phyloP scores from a whole-genome alignment of 208 protist genomes.

The Acanthamoeba castellanii region DNA sequence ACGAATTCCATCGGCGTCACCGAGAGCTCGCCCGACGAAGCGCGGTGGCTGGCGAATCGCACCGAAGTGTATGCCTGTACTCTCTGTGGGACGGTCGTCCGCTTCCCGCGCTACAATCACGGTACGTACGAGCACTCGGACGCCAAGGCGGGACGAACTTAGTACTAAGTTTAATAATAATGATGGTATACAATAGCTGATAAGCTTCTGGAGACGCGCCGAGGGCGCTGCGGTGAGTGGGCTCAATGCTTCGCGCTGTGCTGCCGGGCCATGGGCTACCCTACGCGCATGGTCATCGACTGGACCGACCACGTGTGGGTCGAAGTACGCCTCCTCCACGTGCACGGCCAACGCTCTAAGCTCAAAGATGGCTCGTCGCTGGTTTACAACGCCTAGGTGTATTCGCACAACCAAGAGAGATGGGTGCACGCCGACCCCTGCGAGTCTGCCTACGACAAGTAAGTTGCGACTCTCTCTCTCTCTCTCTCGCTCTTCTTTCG shows the following conservation, averaged over 20 bases:
- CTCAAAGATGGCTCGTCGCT: no score
- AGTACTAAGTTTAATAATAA: no score
- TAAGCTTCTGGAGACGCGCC: slow-evolving; percentile 85
- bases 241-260: slow-evolving; percentile 80
- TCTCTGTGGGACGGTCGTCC: neutral
- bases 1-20: slow-evolving; percentile 13
- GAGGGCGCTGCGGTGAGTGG: slow-evolving; percentile 89
- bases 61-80: slow-evolving; percentile 84
- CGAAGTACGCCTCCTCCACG: slow-evolving; percentile 78
- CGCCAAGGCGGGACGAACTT: neutral
- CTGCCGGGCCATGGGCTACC: slow-evolving; percentile 75
- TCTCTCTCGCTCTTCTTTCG: neutral
- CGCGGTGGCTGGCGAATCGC: neutral
- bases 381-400: slow-evolving; percentile 64
- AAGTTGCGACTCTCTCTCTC: neutral
- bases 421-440: slow-evolving; percentile 86
- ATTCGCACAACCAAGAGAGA: slow-evolving; percentile 21
- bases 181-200: neutral
- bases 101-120: slow-evolving; percentile 87
- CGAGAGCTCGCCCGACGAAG: slow-evolving; percentile 67
- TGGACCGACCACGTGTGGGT: slow-evolving; percentile 89
- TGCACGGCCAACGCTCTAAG: no score
- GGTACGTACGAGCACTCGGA: slow-evolving; percentile 6
- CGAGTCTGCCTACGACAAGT: slow-evolving; percentile 81
- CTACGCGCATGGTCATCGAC: slow-evolving; percentile 83